Evolutionary conservation across 768 basidiomycete genomes (phyloP).

Genomic region (Mycena crocata): DNA sequence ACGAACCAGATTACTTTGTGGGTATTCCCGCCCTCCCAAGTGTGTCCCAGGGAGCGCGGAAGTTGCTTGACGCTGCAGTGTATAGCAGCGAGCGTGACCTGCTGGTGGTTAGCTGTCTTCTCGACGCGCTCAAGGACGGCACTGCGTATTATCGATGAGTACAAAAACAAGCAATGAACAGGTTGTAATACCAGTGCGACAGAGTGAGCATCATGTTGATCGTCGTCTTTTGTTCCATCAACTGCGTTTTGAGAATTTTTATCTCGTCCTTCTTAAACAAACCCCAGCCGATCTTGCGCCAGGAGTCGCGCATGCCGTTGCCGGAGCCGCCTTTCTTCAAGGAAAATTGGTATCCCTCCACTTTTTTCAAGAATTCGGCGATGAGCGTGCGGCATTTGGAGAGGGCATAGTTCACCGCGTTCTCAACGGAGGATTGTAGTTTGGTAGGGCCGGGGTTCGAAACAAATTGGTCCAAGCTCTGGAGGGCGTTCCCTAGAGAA

Average conservation of each 20-base stretch:
- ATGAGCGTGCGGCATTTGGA: background rate
- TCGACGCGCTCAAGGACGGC: background rate
- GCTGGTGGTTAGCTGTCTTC: background rate
- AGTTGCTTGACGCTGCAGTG: background rate
- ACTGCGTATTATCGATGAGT: background rate
- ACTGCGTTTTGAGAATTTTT: background rate
- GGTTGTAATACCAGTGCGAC: constrained; percentile 4
- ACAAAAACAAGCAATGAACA: too few species aligned
- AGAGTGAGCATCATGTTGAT: background rate
- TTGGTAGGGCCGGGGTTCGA: background rate
- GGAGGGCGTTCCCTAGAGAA: background rate
- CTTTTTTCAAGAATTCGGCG: background rate
- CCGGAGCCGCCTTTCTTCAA: constrained; percentile 14
- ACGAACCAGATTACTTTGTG: constrained; percentile 15
- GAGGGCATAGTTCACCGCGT: background rate
- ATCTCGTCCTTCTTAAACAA: constrained; percentile 11
- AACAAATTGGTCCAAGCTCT: constrained; percentile 10
- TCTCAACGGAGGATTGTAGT: constrained; percentile 5
- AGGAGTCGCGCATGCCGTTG: constrained; percentile 4
- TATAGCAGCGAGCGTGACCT: background rate
- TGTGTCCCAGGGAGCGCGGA: background rate
- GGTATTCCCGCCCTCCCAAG: constrained; percentile 7
- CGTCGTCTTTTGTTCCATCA: constrained; percentile 5
- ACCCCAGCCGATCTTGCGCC: constrained; percentile 15
- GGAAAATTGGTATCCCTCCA: background rate